Evolutionary conservation across 805 yeast species (phyloP), one percentile per base, ranked within the genome.

Genomic region (Suhomyces vadensis): DNA sequence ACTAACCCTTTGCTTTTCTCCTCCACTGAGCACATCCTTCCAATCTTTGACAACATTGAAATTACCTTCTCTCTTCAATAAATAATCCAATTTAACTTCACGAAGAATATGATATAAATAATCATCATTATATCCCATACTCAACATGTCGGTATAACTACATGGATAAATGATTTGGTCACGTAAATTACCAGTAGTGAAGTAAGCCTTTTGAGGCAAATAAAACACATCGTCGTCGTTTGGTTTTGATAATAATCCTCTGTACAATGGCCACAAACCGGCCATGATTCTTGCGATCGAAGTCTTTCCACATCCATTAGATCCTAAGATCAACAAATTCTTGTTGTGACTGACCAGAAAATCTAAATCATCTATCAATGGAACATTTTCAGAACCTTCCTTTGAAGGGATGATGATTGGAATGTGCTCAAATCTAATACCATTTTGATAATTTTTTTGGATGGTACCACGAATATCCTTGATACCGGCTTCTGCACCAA

Each of bases 1-100:
- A 63, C 88, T 81, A 62, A 90, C 77, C 59, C 96, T 80, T 70
- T 90, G 97, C 65, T 88, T 84, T 63, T 90, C 97, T 45, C 97
- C 97, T n/a, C 97, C 97, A 64, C 94, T 85, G 51, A 90, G 75
- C n/a, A 90, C 85, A 60, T 86, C 95, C 57, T 83, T 83, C 97
- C 97, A 90, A 52, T 83, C 88, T 47, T 83, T 71, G 45, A 63
- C 71, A 41, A 71, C 81, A 49, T 78, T 77, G 60, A 79, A 69
- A 50, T 71, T 75, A 6, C 77, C 77, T 53, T 78, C 81, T 60
- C 97, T 77, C 43, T 81, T 81, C 37, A 88, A 73, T 40, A 91
- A 71, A 63, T 91, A 90, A 24, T 85, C 95, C 48, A 91, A 71
- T 48, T 85, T 85, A 29, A 91, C 97, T 55, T 83, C 87, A 39